phyloP scores from a whole-genome alignment of 1,284 basidiomycete species.

The Apiotrichum gracile region DNA sequence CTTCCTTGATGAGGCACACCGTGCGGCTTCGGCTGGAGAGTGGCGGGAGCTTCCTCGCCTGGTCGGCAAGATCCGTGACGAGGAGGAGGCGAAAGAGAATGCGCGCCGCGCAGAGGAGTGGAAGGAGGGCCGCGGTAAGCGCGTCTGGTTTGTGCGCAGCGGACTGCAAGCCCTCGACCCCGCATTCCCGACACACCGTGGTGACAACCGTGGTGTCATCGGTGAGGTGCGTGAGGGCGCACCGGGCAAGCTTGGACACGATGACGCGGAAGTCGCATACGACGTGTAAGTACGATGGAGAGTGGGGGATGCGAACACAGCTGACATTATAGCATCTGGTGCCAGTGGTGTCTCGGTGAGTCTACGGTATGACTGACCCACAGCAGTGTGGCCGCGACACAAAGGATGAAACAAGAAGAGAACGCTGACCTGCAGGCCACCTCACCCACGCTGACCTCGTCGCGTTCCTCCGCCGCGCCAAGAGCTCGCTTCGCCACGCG shows the following conservation, averaged over 20 bases:
- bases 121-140: conserved; percentile 51
- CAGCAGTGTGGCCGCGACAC: no score
- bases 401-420: neutral
- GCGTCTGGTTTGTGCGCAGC: conserved; percentile 71
- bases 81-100: conserved; percentile 18
- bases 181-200: conserved; percentile 45
- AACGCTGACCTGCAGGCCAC: conserved; percentile 51
- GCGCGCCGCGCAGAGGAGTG: conserved; percentile 15
- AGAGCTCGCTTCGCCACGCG: conserved; percentile 39
- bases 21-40: conserved; percentile 46
- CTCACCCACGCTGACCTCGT: conserved; percentile 70
- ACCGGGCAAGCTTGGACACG: conserved; percentile 25
- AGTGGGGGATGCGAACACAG: conserved; percentile 42
- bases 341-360: conserved; percentile 86
- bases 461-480: conserved; percentile 62
- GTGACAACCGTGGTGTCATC: conserved; percentile 31
- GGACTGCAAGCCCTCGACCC: conserved; percentile 75
- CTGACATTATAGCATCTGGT: conserved; percentile 64
- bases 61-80: conserved; percentile 13
- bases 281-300: conserved; percentile 39
- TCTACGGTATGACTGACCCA: no score
- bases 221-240: conserved; percentile 28
- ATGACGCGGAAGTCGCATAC: conserved; percentile 32
- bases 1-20: conserved; percentile 67
- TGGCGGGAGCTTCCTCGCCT: conserved; percentile 58